Evolutionary conservation across 106 monocot species (phyloP).

Genomic region (Vanilla planifolia): DNA sequence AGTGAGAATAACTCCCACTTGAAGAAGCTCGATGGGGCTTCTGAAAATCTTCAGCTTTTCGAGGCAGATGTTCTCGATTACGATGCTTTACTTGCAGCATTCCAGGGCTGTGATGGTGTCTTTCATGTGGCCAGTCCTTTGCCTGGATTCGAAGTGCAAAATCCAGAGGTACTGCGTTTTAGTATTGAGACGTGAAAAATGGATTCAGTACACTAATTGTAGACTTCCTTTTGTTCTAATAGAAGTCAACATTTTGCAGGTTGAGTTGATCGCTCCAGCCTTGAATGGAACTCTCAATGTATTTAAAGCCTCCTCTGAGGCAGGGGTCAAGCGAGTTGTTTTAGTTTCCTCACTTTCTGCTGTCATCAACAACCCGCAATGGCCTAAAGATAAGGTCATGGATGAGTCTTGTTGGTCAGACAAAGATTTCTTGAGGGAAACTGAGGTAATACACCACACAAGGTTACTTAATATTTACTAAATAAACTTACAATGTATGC

Average conservation of each 20-base stretch:
- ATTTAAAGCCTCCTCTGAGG: slow-evolving; percentile 31
- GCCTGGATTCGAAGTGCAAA: not conserved
- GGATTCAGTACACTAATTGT: too few species aligned
- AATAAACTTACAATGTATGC: too few species aligned
- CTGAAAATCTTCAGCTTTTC: slow-evolving; percentile 33
- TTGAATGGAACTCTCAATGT: slow-evolving; percentile 45
- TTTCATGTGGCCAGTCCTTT: slow-evolving; percentile 45
- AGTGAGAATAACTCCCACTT: slow-evolving; percentile 37
- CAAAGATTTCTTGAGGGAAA: slow-evolving; percentile 15
- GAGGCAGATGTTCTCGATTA: slow-evolving; percentile 34
- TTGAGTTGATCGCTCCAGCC: slow-evolving; percentile 36
- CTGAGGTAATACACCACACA: slow-evolving; percentile 33
- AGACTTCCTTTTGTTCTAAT: not conserved
- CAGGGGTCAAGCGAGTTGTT: slow-evolving; percentile 26
- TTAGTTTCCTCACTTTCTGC: slow-evolving; percentile 41
- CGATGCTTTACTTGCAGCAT: slow-evolving; percentile 4
- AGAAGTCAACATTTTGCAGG: slow-evolving; percentile 13
- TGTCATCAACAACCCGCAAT: slow-evolving; percentile 17
- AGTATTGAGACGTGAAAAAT: too few species aligned
- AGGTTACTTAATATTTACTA: too few species aligned
- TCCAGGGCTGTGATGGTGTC: slow-evolving; percentile 38
- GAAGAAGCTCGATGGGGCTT: slow-evolving; percentile 25
- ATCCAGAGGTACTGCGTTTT: slow-evolving; percentile 37
- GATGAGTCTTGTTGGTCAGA: slow-evolving; percentile 57
- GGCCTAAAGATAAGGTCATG: slow-evolving; percentile 26